Percentiles rank a stretch among this genome's conserved stretches.
Evolutionary conservation across 192 early-diverging fungal species (phyloP).

Genomic region (Powellomyces hirtus): DNA sequence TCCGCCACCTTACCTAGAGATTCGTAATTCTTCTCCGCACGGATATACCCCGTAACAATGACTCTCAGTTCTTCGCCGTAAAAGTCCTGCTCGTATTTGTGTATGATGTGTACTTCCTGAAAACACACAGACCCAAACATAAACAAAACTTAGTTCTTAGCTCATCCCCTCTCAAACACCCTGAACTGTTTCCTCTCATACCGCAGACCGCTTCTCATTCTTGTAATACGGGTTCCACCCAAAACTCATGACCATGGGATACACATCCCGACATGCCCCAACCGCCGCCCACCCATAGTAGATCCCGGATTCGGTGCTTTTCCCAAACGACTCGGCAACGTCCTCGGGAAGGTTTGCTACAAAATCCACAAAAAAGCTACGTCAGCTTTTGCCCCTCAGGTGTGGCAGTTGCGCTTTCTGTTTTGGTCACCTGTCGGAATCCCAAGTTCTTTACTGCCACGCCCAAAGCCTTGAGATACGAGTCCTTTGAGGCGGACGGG

Average conservation of each 20-base stretch:
- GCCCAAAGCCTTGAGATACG: conserved; percentile 89
- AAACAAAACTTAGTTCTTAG: neutral
- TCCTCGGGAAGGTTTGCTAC: conserved; percentile 87
- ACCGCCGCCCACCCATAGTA: conserved; percentile 95
- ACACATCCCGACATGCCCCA: conserved; percentile 52
- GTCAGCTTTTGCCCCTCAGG: neutral
- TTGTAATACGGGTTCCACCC: conserved; percentile 99
- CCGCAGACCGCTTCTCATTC: conserved; percentile 92
- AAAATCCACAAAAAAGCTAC: neutral
- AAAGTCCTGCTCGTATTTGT: conserved; percentile 85
- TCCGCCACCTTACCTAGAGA: conserved; percentile 59
- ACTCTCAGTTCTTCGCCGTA: conserved; percentile 83
- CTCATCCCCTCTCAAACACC: neutral
- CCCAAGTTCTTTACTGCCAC: conserved; percentile 94
- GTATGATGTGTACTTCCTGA: conserved; percentile 93
- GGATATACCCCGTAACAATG: conserved; percentile 82
- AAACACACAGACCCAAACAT: neutral
- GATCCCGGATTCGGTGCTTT: conserved; percentile 77
- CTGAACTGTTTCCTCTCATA: conserved; percentile 28
- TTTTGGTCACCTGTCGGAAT: conserved; percentile 83
- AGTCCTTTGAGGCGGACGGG: conserved; percentile 72
- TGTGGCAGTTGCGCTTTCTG: neutral
- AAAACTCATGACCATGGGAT: conserved; percentile 98
- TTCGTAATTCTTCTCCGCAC: conserved; percentile 85
- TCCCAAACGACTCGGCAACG: conserved; percentile 62